Evolutionary conservation across 139 green algal genomes (phyloP), one percentile per base, ranked within the genome.

Genomic region (Volvox reticuliferus): DNA sequence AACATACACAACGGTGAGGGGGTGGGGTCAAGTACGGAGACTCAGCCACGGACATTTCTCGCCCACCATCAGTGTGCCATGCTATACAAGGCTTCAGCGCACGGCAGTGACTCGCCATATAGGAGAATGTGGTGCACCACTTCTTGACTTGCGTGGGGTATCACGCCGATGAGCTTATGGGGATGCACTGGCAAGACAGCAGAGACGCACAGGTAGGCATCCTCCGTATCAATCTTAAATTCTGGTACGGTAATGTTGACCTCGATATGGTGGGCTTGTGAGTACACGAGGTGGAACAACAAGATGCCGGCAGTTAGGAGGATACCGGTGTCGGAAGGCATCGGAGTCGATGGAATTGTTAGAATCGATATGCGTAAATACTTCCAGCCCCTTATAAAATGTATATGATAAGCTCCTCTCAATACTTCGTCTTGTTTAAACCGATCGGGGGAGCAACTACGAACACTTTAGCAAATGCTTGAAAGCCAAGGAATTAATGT

Each of bases 71-170:
- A 55, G 44, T 55, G 44, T 55, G 44, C 9, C 44, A 55, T 9
- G 44, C 44, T 55, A 55, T 5, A 9, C 44, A 55, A 55, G 9
- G 44, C 44, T 55, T 55, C 44, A 5, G 44, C 44, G 44, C 44
- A 55, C 5, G 9, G 5, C 28, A 92, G 44, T 30, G 9, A 36
- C 95, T 91, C 79, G 98, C 97, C 97, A 87, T 96, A 99, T n/a
- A 99, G 94, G 71, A 99, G 94, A 92, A 99, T 99, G 87, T 99
- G 97, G 92, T 99, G 97, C 9, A 98, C 97, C 14, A 96, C 88
- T 44, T 95, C 89, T 92, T 97, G 90, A 62, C 95, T 80, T 12
- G 96, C 95, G 21, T 95, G 85, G 6, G 97, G 93, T 62, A 96
- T 91, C 0, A 98, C 88, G 13, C 92, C 94, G 1, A 97, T 93